Evolutionary conservation across 2,329 filamentous ascomycete species (phyloP).

Genomic region (Akanthomyces muscarius): DNA sequence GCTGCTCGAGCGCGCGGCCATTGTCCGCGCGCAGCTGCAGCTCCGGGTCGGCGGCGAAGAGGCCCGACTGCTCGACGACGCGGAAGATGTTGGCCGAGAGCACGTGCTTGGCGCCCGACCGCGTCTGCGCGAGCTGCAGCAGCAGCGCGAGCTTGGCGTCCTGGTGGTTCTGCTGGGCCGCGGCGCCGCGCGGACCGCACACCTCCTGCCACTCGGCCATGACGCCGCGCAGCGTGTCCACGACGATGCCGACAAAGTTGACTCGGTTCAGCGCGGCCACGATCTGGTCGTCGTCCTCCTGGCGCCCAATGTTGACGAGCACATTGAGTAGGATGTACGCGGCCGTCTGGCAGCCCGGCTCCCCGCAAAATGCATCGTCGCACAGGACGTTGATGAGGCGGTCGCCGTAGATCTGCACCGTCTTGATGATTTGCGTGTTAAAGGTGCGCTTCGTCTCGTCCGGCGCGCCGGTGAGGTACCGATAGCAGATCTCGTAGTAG

Average conservation of each 20-base stretch:
- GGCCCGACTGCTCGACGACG: constrained; percentile 71
- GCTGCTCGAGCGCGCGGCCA: constrained; percentile 68
- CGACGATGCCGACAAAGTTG: constrained; percentile 86
- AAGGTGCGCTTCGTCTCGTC: constrained; percentile 47
- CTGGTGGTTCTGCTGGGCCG: constrained; percentile 48
- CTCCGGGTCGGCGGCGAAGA: constrained; percentile 89
- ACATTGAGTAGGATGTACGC: constrained; percentile 80
- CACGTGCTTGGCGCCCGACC: constrained; percentile 79
- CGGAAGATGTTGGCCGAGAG: constrained; percentile 85
- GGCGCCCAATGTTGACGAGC: constrained; percentile 67
- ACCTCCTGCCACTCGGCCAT: constrained; percentile 65
- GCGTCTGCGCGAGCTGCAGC: constrained; percentile 77
- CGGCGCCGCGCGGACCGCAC: constrained; percentile 34
- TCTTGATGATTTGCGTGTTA: constrained; percentile 64
- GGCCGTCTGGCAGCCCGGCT: constrained; percentile 76
- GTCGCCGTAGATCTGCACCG: constrained; percentile 65
- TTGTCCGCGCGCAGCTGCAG: constrained; percentile 63
- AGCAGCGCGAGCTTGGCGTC: constrained; percentile 78
- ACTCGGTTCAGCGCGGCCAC: constrained; percentile 76
- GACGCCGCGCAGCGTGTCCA: constrained; percentile 80
- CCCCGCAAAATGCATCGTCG: constrained; percentile 86
- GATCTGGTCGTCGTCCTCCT: constrained; percentile 68
- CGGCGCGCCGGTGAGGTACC: constrained; percentile 71
- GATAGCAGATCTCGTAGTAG: constrained; percentile 89
- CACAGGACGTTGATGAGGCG: constrained; percentile 81